These are phyloP conservation scores for Dactylellina haptotyla DNA, from an alignment of 2,329 filamentous ascomycete species.

Conservation along the genomic window DNA sequence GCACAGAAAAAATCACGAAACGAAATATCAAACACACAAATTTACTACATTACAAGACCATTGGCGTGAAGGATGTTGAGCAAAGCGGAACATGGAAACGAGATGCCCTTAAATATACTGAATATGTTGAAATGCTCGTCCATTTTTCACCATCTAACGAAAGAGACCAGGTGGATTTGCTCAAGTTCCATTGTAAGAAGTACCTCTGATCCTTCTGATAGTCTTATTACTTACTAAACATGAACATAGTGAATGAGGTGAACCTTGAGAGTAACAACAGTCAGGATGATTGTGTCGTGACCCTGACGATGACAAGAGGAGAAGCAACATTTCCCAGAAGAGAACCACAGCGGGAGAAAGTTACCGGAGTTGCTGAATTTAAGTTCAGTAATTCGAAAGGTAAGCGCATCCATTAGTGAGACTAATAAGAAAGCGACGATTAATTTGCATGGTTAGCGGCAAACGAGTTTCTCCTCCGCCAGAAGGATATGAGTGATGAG, in stretches of 20 bases:
- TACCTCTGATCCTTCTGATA: not conserved
- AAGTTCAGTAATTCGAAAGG: constrained; percentile 35
- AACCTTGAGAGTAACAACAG: constrained; percentile 44
- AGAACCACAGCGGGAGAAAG: constrained; percentile 11
- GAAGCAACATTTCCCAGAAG: constrained; percentile 29
- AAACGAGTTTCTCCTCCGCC: constrained; percentile 38
- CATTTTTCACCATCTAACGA: constrained; percentile 13
- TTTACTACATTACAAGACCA: constrained; percentile 52
- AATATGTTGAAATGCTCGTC: constrained; percentile 43
- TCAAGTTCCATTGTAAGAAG: constrained; percentile 34
- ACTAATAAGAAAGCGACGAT: not conserved
- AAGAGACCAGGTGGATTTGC: constrained; percentile 2
- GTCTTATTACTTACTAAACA: not conserved
- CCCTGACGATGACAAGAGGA: constrained; percentile 31
- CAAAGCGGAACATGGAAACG: constrained; percentile 30
- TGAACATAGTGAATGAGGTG: constrained; percentile 25
- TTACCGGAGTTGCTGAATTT: constrained; percentile 35
- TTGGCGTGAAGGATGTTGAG: constrained; percentile 31
- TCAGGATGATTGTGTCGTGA: constrained; percentile 38
- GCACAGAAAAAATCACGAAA: constrained; percentile 2
- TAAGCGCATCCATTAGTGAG: not conserved
- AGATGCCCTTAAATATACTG: constrained; percentile 49
- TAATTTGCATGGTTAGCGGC: constrained; percentile 19
- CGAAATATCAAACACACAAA: constrained; percentile 37
- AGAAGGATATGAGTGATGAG: constrained; percentile 48